Base-by-base conservation (phyloP, 225 moss, liverwort and hornwort species). In the Physcomitrellopsis africana region DNA sequence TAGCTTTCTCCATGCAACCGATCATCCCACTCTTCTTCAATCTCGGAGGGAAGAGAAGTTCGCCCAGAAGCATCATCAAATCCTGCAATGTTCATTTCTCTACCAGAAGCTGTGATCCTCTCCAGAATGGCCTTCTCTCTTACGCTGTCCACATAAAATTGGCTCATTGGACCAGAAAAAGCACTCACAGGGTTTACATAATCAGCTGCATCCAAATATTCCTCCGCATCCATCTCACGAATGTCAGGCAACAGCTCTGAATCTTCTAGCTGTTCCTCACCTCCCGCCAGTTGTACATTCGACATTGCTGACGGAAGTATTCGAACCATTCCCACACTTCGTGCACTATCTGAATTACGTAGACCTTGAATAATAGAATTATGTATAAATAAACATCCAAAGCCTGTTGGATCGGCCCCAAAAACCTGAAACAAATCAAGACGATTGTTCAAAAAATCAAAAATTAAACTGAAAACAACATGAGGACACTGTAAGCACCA, bases 321-420 rank as follows among this genome's bases (percentile, higher is more conserved):
- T 64, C 93, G 84, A 26, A 99, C 94, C 97, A 99, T 93, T 60
- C 97, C 97, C 18, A 94, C 94, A 15, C 93, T 85, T 71, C 94
- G 86, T 12, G 97, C 97, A 65, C 92, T 89, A 18, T 93, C 91
- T 18, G 97, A 94, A 72, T 82, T 93, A 51, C 92, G 92, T 54
- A 99, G 85, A 71, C 89, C 72, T 42, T 91, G 89, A 62, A 99
- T 86, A 11, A 82, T 91, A 19, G 91, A 89, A 14, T 99, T 94
- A 62, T 99, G 94, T 11, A 99, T 94, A 60, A 99, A 94, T 19
- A 99, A 79, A 72, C 97, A 99, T 18, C 97, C 97, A 75, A 99
- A 99, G 11, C 97, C 97, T 24, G 97, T 99, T 67, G 97, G 94
- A 79, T 99, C 97, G n/a, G 90, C 87, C 22, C 97, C 97, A 61